Evolutionary conservation across 106 monocot species (phyloP), one percentile per base, ranked within the genome.

Genomic region (Dactylorhiza incarnata): DNA sequence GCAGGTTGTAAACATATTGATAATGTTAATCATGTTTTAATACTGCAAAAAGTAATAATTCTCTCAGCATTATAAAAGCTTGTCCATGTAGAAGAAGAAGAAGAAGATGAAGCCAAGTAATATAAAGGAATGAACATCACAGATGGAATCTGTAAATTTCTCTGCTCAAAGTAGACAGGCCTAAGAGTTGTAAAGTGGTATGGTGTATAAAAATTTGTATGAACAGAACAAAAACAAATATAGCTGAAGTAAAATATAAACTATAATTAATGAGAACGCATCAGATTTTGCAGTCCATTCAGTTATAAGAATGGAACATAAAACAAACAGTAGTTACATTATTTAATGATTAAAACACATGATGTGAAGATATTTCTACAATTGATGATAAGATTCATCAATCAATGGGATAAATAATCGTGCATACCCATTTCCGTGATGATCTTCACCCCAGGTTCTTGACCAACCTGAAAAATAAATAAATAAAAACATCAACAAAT

Each of bases 371-470:
- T 11, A 12, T 65, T 26, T 65, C 13, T 12, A 29, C 65, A 29
- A 52, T 65, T 65, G 29, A 65, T 29, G 13, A 47, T 17, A 49
- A 0, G 8, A 24, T 7, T 58, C 23, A 78, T 23, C 1, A 72
- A 20, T 22, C 13, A 4, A 68, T 45, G 48, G 14, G 47, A 7
- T 46, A 23, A 37, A 22, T 11, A 67, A 72, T 48, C 13, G n/a
- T n/a, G 74, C 70, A 45, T 91, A 96, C 96, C 89, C 89, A 84
- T 97, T 93, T 77, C 96, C 96, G 65, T 87, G 91, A 77, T 97
- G 96, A 55, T 97, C 96, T 86, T 97, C 96, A 72, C 96, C 96
- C 96, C 96, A 97, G 25, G 96, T 94, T 73, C 96, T 97, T 74
- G 96, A 91, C 96, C 96, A 97, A 67, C 93, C 96, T 97, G 71